Base-by-base conservation (phyloP, 129 eudicot species). In the Tagetes patula region DNA sequence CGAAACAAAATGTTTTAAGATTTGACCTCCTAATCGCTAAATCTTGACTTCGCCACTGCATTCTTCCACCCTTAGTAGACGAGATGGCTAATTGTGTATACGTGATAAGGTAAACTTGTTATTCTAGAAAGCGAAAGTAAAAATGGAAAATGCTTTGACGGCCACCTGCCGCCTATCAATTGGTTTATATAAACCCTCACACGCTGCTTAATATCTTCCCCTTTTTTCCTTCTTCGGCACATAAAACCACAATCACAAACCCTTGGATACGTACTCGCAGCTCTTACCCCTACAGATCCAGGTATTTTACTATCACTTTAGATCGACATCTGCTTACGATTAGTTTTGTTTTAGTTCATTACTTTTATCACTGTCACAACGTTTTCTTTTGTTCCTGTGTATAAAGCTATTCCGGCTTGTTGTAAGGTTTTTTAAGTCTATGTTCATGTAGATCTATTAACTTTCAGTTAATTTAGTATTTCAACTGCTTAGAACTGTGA, bases 111-210 rank as follows among this genome's bases (percentile, higher is more conserved):
- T 20, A 20, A 20, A 20, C 0, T 20, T 20, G 27, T 20, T 20
- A 20, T 20, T 20, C 0, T 20, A 20, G 27, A 20, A 20, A 20
- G 27, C 27, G 27, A 20, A 20, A 20, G n/a, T n/a, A n/a, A n/a
- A n/a, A n/a, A n/a, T n/a, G n/a, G n/a, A n/a, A n/a, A n/a, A n/a
- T n/a, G n/a, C n/a, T n/a, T n/a, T n/a, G n/a, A n/a, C n/a, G n/a
- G n/a, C n/a, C n/a, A n/a, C n/a, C n/a, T n/a, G n/a, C n/a, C n/a
- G n/a, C n/a, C n/a, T n/a, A n/a, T n/a, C n/a, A n/a, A n/a, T n/a
- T n/a, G n/a, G n/a, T n/a, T n/a, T n/a, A n/a, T 37, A 65, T 41
- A 77, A 61, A 77, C 76, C 20, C 81, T 38, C 58, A 1, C 41
- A 36, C 67, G 6, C n/a, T 13, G 49, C 39, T 41, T 3, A 42